phyloP scores from a whole-genome alignment of 2,329 filamentous ascomycete species.

The Clonostachys byssicola region DNA sequence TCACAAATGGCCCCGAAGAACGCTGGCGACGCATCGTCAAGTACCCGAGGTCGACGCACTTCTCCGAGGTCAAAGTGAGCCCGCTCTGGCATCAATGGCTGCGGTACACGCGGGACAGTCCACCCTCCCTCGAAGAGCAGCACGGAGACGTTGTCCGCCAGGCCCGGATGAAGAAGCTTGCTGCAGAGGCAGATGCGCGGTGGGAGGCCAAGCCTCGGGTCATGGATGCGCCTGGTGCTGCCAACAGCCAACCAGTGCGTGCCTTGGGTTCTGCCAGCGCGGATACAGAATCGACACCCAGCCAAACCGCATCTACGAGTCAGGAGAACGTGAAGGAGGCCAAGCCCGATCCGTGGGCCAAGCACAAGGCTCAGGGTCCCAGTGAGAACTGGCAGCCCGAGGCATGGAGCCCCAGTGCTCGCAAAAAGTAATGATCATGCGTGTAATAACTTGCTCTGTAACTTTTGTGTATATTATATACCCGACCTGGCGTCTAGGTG shows the following conservation, averaged over 20 bases:
- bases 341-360: slow-evolving; percentile 53
- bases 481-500: no score
- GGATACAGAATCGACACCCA: background rate
- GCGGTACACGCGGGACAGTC: slow-evolving; percentile 49
- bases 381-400: slow-evolving; percentile 66
- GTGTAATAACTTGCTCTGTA: no score
- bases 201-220: slow-evolving; percentile 57
- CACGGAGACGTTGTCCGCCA: slow-evolving; percentile 46
- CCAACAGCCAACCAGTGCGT: slow-evolving; percentile 16
- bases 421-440: slow-evolving; percentile 16
- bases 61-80: slow-evolving; percentile 50
- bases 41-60: slow-evolving; percentile 49
- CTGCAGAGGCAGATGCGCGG: slow-evolving; percentile 57
- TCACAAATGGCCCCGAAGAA: slow-evolving; percentile 33
- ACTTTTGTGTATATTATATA: background rate
- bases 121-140: slow-evolving; percentile 56
- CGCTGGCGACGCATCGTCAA: slow-evolving; percentile 60
- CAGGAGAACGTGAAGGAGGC: slow-evolving; percentile 7
- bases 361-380: slow-evolving; percentile 37
- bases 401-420: slow-evolving; percentile 51
- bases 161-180: slow-evolving; percentile 48
- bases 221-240: slow-evolving; percentile 11
- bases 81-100: slow-evolving; percentile 69
- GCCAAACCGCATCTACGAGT: slow-evolving; percentile 9
- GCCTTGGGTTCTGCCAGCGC: slow-evolving; percentile 1